These are phyloP conservation scores for Ambrosia hybrid DNA, from an alignment of 140 eudicot genomes.

Conservation along the genomic window DNA sequence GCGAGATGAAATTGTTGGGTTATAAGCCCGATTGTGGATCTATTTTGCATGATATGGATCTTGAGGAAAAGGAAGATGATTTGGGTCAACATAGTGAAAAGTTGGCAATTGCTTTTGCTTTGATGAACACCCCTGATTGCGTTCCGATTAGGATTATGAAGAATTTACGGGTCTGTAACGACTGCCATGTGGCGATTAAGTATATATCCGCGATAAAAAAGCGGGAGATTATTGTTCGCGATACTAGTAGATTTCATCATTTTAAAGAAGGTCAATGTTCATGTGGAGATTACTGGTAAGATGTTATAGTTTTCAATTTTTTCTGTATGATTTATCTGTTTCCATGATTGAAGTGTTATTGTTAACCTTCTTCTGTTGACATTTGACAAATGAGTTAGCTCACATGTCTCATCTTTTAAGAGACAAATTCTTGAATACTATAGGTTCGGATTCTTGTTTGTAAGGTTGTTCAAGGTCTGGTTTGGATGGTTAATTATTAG, in stretches of 20 bases:
- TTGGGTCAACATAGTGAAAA: conserved; percentile 88
- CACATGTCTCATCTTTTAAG: background rate
- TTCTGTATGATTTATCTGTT: background rate
- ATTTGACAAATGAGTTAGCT: background rate
- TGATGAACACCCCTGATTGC: conserved; percentile 73
- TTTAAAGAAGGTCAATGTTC: conserved; percentile 78
- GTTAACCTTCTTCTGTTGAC: background rate
- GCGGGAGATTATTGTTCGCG: conserved; percentile 67
- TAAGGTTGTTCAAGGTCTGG: too few species aligned
- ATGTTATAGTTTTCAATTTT: background rate
- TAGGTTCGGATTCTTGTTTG: conserved; percentile 10
- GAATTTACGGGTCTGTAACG: conserved; percentile 80
- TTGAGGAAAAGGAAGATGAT: conserved; percentile 69
- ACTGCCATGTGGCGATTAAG: conserved; percentile 87
- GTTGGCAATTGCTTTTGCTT: conserved; percentile 83
- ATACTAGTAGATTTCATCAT: conserved; percentile 93
- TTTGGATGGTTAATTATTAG: too few species aligned
- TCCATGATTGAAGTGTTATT: background rate
- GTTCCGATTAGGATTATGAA: conserved; percentile 85
- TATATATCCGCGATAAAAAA: conserved; percentile 59
- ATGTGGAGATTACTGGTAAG: conserved; percentile 88
- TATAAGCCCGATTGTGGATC: conserved; percentile 74
- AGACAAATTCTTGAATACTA: background rate
- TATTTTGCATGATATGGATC: conserved; percentile 72
- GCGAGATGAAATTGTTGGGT: conserved; percentile 61